Percentiles rank a stretch among this genome's conserved stretches.
Conservation (phyloP, 371 early-diverging fungal genomes). For the Blastocladiella emersonii region DNA sequence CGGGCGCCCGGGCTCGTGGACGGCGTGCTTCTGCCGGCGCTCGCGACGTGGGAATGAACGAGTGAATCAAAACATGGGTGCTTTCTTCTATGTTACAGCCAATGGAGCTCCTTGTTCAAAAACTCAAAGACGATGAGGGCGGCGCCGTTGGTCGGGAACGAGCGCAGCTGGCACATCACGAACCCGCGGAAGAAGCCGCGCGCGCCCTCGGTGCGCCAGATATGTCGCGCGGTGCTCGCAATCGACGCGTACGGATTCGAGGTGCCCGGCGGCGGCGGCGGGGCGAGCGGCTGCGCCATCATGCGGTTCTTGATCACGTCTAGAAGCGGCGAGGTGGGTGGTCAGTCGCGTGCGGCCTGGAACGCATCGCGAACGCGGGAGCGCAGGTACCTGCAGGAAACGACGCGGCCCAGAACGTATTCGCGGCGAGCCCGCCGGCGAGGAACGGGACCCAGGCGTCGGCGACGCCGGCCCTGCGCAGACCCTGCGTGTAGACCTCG, state of each 20-base stretch:
- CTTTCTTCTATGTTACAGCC: background rate
- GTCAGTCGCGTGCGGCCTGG: too few relatives aligned
- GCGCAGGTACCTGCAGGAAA: constrained; percentile 55
- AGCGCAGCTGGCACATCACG: constrained; percentile 4
- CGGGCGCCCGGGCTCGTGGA: too few relatives aligned
- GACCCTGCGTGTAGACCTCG: constrained; percentile 15
- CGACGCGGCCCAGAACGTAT: constrained; percentile 71
- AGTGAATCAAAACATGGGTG: too few relatives aligned
- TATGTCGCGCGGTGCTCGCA: background rate
- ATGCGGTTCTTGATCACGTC: constrained; percentile 82
- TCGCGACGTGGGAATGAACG: too few relatives aligned
- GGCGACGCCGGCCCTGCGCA: constrained; percentile 19
- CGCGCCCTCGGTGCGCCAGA: constrained; percentile 1
- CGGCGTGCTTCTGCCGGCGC: too few relatives aligned
- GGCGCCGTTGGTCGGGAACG: constrained; percentile 10
- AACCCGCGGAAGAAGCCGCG: constrained; percentile 7
- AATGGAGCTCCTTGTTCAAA: background rate
- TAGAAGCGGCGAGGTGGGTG: constrained; percentile 7
- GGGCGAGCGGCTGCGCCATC: constrained; percentile 71
- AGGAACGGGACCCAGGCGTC: constrained; percentile 58
- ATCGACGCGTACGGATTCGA: background rate
- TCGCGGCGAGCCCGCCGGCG: constrained; percentile 81
- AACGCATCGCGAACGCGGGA: too few relatives aligned
- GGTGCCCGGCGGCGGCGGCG: background rate
- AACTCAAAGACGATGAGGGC: constrained; percentile 8